Evolutionary conservation across 768 basidiomycete genomes (phyloP).

Genomic region (Panaeolus papilionaceus): DNA sequence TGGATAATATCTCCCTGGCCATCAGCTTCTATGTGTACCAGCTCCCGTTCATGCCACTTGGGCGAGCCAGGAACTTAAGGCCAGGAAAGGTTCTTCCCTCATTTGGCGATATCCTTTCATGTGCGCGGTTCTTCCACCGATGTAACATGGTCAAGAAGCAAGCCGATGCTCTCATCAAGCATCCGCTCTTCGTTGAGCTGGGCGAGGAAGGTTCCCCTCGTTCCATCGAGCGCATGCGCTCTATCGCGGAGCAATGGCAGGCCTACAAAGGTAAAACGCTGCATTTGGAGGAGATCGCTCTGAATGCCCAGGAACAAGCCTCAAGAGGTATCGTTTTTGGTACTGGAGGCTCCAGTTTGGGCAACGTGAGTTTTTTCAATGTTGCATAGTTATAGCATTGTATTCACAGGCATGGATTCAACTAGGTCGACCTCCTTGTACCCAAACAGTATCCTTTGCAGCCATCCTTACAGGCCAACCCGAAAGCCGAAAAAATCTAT

Average conservation of each 20-base stretch:
- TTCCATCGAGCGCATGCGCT: constrained; percentile 32
- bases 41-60: constrained; percentile 55
- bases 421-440: constrained; percentile 39
- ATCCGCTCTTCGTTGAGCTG: constrained; percentile 57
- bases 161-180: constrained; percentile 36
- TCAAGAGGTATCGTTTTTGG: constrained; percentile 30
- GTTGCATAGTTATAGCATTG: background rate
- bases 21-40: constrained; percentile 49
- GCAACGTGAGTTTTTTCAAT: constrained; percentile 40
- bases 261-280: constrained; percentile 16
- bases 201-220: constrained; percentile 26
- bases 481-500: constrained; percentile 24
- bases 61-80: constrained; percentile 31
- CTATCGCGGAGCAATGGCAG: constrained; percentile 27
- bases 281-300: constrained; percentile 18
- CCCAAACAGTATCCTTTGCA: constrained; percentile 44
- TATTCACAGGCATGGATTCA: constrained; percentile 6
- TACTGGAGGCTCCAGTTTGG: constrained; percentile 45
- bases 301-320: constrained; percentile 37
- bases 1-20: constrained; percentile 45
- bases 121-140: constrained; percentile 53
- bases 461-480: constrained; percentile 10
- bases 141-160: constrained; percentile 44
- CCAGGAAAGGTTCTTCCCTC: constrained; percentile 46
- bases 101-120: constrained; percentile 48